Conservation (phyloP, 257 asterid genomes). For the Solanum paucissectum region DNA sequence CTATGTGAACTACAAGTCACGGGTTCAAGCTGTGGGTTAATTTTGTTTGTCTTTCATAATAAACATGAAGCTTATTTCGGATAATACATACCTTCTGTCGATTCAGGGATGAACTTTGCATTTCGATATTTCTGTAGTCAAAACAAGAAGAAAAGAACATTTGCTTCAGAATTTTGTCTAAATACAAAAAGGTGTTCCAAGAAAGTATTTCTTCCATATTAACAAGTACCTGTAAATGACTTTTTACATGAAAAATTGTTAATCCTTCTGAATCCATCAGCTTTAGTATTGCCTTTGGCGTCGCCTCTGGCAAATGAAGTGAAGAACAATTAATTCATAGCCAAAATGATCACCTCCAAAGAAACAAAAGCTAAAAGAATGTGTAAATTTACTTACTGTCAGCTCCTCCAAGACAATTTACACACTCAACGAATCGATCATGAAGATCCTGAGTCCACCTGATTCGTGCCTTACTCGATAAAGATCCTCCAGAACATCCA, state of each 20-base stretch:
- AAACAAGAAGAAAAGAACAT: background rate
- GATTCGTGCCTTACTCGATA: constrained; percentile 53
- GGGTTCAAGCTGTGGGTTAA: background rate
- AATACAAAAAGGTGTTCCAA: background rate
- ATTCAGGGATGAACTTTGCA: constrained; percentile 55
- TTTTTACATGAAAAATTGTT: constrained; percentile 87
- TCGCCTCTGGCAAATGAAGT: constrained; percentile 49
- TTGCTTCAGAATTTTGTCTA: background rate
- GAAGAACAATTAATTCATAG: background rate
- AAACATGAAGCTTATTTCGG: background rate
- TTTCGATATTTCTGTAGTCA: constrained; percentile 68
- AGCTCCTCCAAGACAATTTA: constrained; percentile 77
- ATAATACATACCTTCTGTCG: constrained; percentile 48
- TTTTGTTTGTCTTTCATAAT: background rate
- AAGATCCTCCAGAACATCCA: constrained; percentile 17
- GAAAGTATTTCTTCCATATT: background rate
- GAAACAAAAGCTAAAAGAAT: background rate
- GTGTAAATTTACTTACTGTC: constrained; percentile 52
- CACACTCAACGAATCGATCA: constrained; percentile 73
- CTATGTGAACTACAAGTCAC: background rate
- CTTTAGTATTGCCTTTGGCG: constrained; percentile 85
- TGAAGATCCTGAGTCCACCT: constrained; percentile 95
- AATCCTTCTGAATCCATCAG: constrained; percentile 84
- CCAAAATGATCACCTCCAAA: background rate
- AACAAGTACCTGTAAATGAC: constrained; percentile 75